These are phyloP conservation scores for Kwoniella botswanensis DNA, from an alignment of 768 basidiomycete genomes.

Conservation along the genomic window DNA sequence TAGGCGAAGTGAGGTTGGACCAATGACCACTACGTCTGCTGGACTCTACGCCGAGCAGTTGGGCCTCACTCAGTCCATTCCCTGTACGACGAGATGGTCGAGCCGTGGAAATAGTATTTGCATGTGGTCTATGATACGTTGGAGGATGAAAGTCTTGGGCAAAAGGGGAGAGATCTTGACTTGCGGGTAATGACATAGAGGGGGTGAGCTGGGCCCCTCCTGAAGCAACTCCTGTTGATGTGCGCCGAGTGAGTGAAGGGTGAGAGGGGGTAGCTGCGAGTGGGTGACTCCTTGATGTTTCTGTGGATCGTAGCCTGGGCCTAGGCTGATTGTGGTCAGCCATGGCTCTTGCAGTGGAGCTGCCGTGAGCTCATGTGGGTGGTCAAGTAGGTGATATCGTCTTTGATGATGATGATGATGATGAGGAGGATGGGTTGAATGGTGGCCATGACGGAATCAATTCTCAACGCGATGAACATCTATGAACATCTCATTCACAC, in stretches of 20 bases:
- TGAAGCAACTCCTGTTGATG: neutral
- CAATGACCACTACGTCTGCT: slow-evolving; percentile 4
- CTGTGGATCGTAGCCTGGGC: slow-evolving; percentile 9
- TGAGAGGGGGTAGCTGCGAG: slow-evolving; percentile 10
- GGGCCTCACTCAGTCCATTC: slow-evolving; percentile 24
- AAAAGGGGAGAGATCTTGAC: neutral
- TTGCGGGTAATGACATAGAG: slow-evolving; percentile 5
- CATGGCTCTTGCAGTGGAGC: neutral
- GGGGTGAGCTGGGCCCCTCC: slow-evolving; percentile 8
- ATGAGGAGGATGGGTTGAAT: neutral
- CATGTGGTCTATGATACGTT: slow-evolving; percentile 20
- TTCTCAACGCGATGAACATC: neutral
- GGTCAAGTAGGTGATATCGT: neutral
- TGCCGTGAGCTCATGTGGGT: neutral
- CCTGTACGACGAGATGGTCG: slow-evolving; percentile 9
- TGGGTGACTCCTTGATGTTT: slow-evolving; percentile 16
- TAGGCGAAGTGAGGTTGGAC: slow-evolving; percentile 20
- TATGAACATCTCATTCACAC: too few relatives aligned
- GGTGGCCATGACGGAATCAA: neutral
- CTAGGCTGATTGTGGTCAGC: slow-evolving; percentile 19
- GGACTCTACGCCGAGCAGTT: slow-evolving; percentile 28
- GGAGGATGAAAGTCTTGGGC: neutral
- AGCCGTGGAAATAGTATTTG: slow-evolving; percentile 20
- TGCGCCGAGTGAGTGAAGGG: slow-evolving; percentile 29
- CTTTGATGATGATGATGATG: neutral